phyloP scores from a whole-genome alignment of 331 rosid species.

The Stylosanthes scabra region DNA sequence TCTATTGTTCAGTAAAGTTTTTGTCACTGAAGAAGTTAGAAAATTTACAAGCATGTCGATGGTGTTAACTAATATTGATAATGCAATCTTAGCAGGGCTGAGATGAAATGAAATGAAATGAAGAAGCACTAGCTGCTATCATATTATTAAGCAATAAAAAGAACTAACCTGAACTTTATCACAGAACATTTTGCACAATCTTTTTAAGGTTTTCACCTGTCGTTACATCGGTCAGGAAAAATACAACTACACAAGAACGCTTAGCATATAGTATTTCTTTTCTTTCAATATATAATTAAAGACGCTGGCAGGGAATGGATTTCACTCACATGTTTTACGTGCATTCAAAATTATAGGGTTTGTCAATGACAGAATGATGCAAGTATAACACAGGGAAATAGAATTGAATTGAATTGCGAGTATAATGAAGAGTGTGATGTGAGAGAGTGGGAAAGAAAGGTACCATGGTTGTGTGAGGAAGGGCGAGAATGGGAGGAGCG shows the following conservation, averaged over 20 bases:
- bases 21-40: slow-evolving; percentile 22
- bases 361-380: neutral
- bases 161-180: slow-evolving; percentile 58
- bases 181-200: slow-evolving; percentile 50
- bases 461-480: slow-evolving; percentile 43
- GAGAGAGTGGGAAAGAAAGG: neutral
- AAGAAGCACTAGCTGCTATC: neutral
- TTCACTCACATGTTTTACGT: too few species aligned
- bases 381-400: neutral
- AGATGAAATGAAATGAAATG: slow-evolving; percentile 20
- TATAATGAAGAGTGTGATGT: neutral
- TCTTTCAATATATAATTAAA: neutral
- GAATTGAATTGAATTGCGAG: neutral
- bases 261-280: slow-evolving; percentile 17
- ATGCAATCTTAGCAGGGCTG: neutral
- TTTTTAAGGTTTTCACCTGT: slow-evolving; percentile 52
- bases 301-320: too few species aligned
- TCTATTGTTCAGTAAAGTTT: neutral
- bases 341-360: neutral
- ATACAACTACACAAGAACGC: neutral
- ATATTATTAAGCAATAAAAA: slow-evolving; percentile 8
- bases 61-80: neutral
- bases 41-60: neutral
- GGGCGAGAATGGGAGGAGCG: slow-evolving; percentile 15
- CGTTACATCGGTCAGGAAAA: slow-evolving; percentile 37